A percentile compares a stretch with the other conserved stretches of the same genome.
Evolutionary conservation across 352 stramenopile species (phyloP).

Genomic region (Phytophthora boehmeriae): DNA sequence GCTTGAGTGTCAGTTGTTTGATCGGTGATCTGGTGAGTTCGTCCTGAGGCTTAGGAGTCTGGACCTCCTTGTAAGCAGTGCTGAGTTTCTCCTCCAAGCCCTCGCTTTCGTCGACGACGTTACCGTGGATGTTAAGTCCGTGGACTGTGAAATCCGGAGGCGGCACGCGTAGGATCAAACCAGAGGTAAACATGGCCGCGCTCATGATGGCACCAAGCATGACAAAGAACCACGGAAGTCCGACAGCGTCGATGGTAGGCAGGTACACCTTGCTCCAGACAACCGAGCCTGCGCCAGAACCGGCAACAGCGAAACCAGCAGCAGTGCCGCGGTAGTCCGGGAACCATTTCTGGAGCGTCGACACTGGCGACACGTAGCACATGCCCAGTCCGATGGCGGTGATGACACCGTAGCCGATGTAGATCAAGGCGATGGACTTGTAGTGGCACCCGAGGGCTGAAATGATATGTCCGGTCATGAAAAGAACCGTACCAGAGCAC

Average conservation of each 20-base stretch:
- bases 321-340: conserved; percentile 72
- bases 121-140: conserved; percentile 66
- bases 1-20: conserved; percentile 47
- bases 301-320: conserved; percentile 64
- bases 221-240: conserved; percentile 54
- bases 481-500: conserved; percentile 48
- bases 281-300: conserved; percentile 61
- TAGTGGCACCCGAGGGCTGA: conserved; percentile 54
- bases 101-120: conserved; percentile 39
- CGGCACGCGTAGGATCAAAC: conserved; percentile 51
- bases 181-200: conserved; percentile 46
- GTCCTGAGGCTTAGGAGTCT: conserved; percentile 35
- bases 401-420: conserved; percentile 75
- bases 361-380: conserved; percentile 72
- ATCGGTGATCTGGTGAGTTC: conserved; percentile 33
- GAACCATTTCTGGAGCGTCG: conserved; percentile 78
- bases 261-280: conserved; percentile 70
- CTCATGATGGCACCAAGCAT: conserved; percentile 52
- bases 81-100: conserved; percentile 36
- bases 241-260: conserved; percentile 48
- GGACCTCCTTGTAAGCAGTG: conserved; percentile 48
- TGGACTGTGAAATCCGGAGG: conserved; percentile 47
- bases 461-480: conserved; percentile 61
- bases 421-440: conserved; percentile 59
- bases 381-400: conserved; percentile 65